A percentile compares a stretch with the other conserved stretches of the same genome.
These are phyloP conservation scores for Lasiodiplodia hormozganensis DNA, from an alignment of 2,329 filamentous ascomycete genomes.

Conservation along the genomic window DNA sequence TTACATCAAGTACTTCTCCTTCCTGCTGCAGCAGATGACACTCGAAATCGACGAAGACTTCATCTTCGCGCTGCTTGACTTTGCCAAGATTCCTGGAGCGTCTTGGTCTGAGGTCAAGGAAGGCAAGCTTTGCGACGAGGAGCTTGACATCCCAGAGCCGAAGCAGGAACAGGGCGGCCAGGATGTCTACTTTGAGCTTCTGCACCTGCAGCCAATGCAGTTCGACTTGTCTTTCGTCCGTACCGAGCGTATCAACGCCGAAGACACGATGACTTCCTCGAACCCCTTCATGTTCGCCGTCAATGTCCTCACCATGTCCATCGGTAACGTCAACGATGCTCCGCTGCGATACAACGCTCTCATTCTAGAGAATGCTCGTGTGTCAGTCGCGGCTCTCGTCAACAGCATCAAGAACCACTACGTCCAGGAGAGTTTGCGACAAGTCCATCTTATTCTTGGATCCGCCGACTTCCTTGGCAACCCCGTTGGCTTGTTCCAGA, in stretches of 20 bases:
- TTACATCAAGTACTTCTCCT: conserved; percentile 97
- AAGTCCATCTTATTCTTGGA: conserved; percentile 96
- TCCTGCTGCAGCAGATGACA: conserved; percentile 97
- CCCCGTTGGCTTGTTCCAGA: conserved; percentile 97
- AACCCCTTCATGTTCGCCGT: conserved; percentile 99
- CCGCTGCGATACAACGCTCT: conserved; percentile 92
- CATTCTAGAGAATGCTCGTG: conserved; percentile 91
- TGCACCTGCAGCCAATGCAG: conserved; percentile 98
- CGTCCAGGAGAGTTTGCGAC: conserved; percentile 92
- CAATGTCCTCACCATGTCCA: conserved; percentile 98
- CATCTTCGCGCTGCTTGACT: conserved; percentile 94
- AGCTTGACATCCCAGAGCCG: conserved; percentile 90
- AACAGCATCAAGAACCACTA: conserved; percentile 93
- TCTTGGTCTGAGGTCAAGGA: conserved; percentile 85
- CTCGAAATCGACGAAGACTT: conserved; percentile 98
- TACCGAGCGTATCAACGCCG: conserved; percentile 93
- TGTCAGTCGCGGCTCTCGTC: conserved; percentile 82
- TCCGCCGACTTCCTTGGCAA: conserved; percentile 98
- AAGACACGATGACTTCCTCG: conserved; percentile 84
- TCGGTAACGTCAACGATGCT: conserved; percentile 98
- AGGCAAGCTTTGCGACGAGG: conserved; percentile 87
- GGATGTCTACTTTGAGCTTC: conserved; percentile 96
- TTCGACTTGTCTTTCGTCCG: conserved; percentile 96
- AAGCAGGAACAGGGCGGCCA: conserved; percentile 82
- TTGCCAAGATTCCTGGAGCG: conserved; percentile 89